These are phyloP conservation scores for Phytophthora pinifolia DNA, from an alignment of 352 stramenopile genomes.

Conservation along the genomic window DNA sequence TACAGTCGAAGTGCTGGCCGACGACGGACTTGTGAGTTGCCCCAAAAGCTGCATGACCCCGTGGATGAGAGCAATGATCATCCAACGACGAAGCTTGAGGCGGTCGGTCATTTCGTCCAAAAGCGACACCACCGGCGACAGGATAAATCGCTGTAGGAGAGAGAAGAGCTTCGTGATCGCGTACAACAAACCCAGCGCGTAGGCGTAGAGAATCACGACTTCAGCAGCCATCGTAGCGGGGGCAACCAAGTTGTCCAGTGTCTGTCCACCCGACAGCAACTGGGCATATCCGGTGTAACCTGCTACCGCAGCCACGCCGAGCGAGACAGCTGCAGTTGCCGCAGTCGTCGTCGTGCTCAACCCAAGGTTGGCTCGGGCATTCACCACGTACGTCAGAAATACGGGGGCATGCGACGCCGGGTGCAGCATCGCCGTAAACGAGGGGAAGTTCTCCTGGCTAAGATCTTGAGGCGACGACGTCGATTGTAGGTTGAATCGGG, in stretches of 20 bases:
- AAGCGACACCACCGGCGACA: conserved; percentile 36
- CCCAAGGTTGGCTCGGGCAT: conserved; percentile 6
- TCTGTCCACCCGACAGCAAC: conserved; percentile 2
- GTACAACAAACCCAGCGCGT: conserved; percentile 64
- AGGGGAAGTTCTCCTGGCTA: conserved; percentile 43
- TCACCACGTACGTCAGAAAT: conserved; percentile 23
- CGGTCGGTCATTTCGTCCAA: conserved; percentile 24
- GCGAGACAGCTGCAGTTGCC: conserved; percentile 11
- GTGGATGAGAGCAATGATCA: conserved; percentile 44
- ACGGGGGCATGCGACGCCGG: conserved; percentile 44
- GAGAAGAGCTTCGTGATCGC: conserved; percentile 38
- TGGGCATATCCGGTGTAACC: conserved; percentile 24
- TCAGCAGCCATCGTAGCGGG: conserved; percentile 21
- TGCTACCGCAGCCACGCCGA: conserved; percentile 7
- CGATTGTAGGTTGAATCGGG: conserved; percentile 52
- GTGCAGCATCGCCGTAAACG: conserved; percentile 63
- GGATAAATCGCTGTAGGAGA: conserved; percentile 34
- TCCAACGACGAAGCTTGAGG: conserved; percentile 48
- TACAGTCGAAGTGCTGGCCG: conserved; percentile 36
- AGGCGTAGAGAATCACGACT: conserved; percentile 46
- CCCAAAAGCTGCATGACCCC: conserved; percentile 37
- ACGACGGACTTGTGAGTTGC: conserved; percentile 32
- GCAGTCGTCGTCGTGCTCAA: conserved; percentile 12
- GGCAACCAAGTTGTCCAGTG: conserved; percentile 1
- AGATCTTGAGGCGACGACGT: conserved; percentile 22